A percentile compares a stretch with the other conserved stretches of the same genome.
phyloP scores from a whole-genome alignment of 306 rosid genomes.

The Arachis hypogaea region DNA sequence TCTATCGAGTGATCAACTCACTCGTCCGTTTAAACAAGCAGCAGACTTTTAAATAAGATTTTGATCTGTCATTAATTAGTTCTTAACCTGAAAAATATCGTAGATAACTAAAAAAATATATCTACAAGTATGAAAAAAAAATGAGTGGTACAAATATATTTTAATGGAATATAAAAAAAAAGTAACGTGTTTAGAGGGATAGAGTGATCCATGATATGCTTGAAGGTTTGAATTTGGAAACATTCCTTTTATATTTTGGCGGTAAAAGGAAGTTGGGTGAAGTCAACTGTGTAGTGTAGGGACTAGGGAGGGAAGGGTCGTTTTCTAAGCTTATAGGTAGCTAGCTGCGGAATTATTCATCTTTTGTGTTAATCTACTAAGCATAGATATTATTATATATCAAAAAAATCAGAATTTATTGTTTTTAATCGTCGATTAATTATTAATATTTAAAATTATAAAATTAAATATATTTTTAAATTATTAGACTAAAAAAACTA shows the following conservation, averaged over 20 bases:
- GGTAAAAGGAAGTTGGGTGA: neutral
- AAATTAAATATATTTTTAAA: too few species aligned
- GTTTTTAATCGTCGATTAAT: neutral
- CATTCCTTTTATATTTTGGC: conserved; percentile 26
- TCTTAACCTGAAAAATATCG: too few species aligned
- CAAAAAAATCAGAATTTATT: too few species aligned
- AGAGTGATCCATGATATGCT: conserved; percentile 21
- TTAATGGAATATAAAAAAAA: neutral
- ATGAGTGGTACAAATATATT: too few species aligned
- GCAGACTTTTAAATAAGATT: too few species aligned
- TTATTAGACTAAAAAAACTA: too few species aligned
- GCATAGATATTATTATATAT: neutral
- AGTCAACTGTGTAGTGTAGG: neutral
- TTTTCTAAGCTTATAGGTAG: neutral
- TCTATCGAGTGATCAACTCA: too few species aligned
- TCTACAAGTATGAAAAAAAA: too few species aligned
- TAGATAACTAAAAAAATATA: too few species aligned
- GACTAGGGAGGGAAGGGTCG: neutral
- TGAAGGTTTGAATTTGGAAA: conserved; percentile 27
- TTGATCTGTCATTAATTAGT: too few species aligned
- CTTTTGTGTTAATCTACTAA: neutral
- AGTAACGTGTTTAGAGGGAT: conserved; percentile 38
- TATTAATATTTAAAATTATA: too few species aligned
- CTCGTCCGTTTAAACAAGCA: too few species aligned
- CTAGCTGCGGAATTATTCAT: conserved; percentile 12